phyloP scores from a whole-genome alignment of 768 basidiomycete species.

The Tulasnella sp. region DNA sequence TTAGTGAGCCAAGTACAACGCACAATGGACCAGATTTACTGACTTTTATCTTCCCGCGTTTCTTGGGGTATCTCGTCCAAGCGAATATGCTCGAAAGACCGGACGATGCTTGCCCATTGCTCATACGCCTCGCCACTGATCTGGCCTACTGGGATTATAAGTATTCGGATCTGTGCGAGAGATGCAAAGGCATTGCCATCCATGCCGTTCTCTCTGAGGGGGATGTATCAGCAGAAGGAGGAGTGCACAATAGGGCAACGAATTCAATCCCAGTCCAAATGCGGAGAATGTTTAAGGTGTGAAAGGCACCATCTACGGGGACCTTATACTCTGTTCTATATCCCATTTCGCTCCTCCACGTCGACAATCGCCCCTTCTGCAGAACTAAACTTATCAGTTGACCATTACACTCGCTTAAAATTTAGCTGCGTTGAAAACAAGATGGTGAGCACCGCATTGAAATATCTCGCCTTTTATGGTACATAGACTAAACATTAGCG shows the following conservation, averaged over 20 bases:
- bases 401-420: too few species aligned
- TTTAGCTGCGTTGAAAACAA: too few species aligned
- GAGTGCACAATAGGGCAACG: not conserved
- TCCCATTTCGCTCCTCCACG: not conserved
- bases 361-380: not conserved
- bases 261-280: not conserved
- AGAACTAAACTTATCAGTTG: not conserved
- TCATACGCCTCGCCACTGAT: slow-evolving; percentile 63
- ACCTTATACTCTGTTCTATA: not conserved
- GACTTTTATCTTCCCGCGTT: slow-evolving; percentile 66
- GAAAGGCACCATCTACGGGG: not conserved
- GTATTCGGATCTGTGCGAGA: slow-evolving; percentile 73
- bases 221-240: too few species aligned
- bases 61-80: slow-evolving; percentile 78
- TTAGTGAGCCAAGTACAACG: slow-evolving; percentile 18
- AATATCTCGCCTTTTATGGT: too few species aligned
- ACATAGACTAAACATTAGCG: not conserved
- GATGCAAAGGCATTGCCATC: slow-evolving; percentile 45
- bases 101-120: slow-evolving; percentile 61
- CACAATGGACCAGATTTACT: slow-evolving; percentile 20
- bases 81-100: slow-evolving; percentile 59
- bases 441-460: too few species aligned
- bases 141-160: slow-evolving; percentile 76
- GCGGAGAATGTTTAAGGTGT: not conserved
- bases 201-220: slow-evolving; percentile 1